Base-by-base conservation (phyloP, 2,329 filamentous ascomycete genomes). In the Immersiporthe knoxdaviesiana region DNA sequence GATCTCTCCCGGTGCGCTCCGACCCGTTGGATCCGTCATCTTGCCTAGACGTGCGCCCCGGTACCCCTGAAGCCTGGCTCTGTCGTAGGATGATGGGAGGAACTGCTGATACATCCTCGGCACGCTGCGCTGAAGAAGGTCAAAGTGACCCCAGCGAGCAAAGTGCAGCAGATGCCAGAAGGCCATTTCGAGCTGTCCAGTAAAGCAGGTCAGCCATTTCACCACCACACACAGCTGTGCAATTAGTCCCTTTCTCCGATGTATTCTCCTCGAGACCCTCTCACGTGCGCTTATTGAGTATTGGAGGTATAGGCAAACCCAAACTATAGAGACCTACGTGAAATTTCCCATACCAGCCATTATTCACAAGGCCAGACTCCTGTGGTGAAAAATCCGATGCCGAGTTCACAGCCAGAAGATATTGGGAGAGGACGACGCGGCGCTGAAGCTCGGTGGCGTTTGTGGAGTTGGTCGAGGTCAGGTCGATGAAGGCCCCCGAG, bases 1-100 rank as follows among this genome's bases (percentile, higher is more conserved):
- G 74, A 89, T 89, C 71, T 87, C 84, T 2, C 88, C 87, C 0
- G 87, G 87, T 1, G 86, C 84, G 61, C 82, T 85, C 14, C 84
- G 79, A 35, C 86, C 85, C 0, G 81, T 83, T 0, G 85, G 84
- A 74, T 88, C 86, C 12, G 82, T 86, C 86, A 88, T 88, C 74
- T 89, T 87, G 64, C 73, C 84, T 84, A 74, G 81, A 63, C 82
- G 78, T 8, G 82, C 82, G 41, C 83, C 82, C 6, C 74, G 71
- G 75, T 84, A 84, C 4, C 82, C 81, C 73, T 84, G 82, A 0
- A 50, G 69, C 4, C 63, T 68, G 4, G 82, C 82, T 47, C 82
- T 78, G 4, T 75, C 73, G 44, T 79, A 65, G 0, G 81, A 81
- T 0, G 79, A 80, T 0, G 74, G 70, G 0, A 84, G 76, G 66